These are phyloP conservation scores for Arabidopsis suecica DNA, from an alignment of 345 rosid species.

Conservation along the genomic window DNA sequence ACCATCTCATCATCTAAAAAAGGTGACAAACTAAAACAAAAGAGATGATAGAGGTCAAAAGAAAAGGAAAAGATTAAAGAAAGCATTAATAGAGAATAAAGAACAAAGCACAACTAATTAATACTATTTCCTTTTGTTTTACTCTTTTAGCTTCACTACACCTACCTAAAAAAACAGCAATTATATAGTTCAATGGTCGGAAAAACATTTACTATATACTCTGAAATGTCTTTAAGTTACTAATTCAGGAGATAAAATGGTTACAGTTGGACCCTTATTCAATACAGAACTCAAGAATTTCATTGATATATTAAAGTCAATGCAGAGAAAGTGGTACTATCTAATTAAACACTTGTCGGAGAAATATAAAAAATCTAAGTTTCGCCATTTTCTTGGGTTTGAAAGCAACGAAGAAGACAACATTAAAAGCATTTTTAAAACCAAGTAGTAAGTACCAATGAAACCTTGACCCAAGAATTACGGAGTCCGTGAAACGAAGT, in stretches of 20 bases:
- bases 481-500: conserved; percentile 47
- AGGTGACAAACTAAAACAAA: conserved; percentile 38
- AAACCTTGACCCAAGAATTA: conserved; percentile 47
- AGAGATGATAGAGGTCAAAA: conserved; percentile 25
- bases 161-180: conserved; percentile 9
- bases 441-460: conserved; percentile 35
- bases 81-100: conserved; percentile 35
- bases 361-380: conserved; percentile 7
- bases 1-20: conserved; percentile 34
- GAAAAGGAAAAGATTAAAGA: conserved; percentile 34
- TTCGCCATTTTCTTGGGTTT: conserved; percentile 30
- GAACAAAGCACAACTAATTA: conserved; percentile 37
- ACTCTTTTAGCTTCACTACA: conserved; percentile 26
- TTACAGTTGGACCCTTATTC: neutral
- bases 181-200: conserved; percentile 27
- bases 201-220: neutral
- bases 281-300: neutral
- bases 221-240: neutral
- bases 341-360: conserved; percentile 26
- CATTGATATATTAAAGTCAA: conserved; percentile 17
- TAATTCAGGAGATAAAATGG: neutral
- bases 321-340: conserved; percentile 13
- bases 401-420: conserved; percentile 31
- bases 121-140: conserved; percentile 23
- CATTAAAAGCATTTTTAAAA: conserved; percentile 6